Evolutionary conservation across 1,284 basidiomycete species (phyloP).

Genomic region (Flammula alnicola): DNA sequence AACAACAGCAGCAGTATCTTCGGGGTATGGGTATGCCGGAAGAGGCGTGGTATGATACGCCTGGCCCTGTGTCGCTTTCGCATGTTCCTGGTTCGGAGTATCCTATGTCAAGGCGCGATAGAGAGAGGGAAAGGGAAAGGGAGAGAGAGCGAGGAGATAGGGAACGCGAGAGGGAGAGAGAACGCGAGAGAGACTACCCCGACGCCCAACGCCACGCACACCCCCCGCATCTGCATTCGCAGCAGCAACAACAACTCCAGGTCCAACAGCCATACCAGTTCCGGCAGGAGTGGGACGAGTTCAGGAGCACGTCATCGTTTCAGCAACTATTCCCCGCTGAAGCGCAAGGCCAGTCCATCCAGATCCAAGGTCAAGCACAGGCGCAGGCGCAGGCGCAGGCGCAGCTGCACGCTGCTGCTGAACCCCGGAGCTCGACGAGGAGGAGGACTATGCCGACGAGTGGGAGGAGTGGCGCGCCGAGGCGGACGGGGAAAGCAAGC

Average conservation of each 20-base stretch:
- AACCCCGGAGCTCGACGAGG: slow-evolving; percentile 11
- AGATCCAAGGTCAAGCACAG: not conserved
- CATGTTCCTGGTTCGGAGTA: slow-evolving; percentile 3
- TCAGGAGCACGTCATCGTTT: slow-evolving; percentile 1
- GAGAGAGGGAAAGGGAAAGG: slow-evolving; percentile 4
- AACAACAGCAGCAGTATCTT: slow-evolving; percentile 3
- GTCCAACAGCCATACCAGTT: slow-evolving; percentile 10
- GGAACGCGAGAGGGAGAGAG: slow-evolving; percentile 10
- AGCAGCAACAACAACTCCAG: slow-evolving; percentile 19
- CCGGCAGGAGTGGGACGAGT: not conserved
- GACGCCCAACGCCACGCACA: slow-evolving; percentile 9
- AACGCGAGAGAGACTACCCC: slow-evolving; percentile 15
- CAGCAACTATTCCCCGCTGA: not conserved
- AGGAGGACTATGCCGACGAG: slow-evolving; percentile 21
- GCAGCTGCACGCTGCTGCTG: not conserved
- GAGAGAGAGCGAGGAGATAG: not conserved
- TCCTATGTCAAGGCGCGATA: slow-evolving; percentile 1
- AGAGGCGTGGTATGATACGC: slow-evolving; percentile 12
- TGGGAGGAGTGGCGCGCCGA: slow-evolving; percentile 31
- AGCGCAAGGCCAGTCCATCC: not conserved
- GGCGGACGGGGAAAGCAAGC: slow-evolving; percentile 34
- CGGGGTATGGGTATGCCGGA: slow-evolving; percentile 10
- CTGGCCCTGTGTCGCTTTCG: not conserved
- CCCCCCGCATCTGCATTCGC: slow-evolving; percentile 2
- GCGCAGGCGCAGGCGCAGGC: slow-evolving; percentile 8